These are phyloP conservation scores for Phoenix roebelenii DNA, from an alignment of 176 grass and related monocot species.

Conservation along the genomic window DNA sequence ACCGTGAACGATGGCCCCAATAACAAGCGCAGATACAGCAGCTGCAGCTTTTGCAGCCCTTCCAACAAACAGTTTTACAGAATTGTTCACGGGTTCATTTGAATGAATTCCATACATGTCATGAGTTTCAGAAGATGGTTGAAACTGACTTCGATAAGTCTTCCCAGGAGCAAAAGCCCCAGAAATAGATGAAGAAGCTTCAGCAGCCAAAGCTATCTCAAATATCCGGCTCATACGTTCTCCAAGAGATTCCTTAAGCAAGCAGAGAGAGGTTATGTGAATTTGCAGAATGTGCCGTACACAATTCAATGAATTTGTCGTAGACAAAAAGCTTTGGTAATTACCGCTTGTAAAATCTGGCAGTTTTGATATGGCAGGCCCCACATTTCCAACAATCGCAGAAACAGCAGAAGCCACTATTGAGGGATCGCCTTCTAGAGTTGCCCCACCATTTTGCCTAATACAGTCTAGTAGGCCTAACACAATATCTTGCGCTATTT, in stretches of 20 bases:
- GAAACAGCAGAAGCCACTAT: constrained; percentile 71
- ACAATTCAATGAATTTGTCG: constrained; percentile 47
- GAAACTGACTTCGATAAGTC: constrained; percentile 82
- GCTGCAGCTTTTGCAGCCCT: constrained; percentile 66
- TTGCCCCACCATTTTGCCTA: constrained; percentile 56
- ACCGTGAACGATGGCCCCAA: constrained; percentile 81
- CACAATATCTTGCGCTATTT: constrained; percentile 85
- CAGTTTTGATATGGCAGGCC: constrained; percentile 60
- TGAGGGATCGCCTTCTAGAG: constrained; percentile 67
- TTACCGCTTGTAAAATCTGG: constrained; percentile 64
- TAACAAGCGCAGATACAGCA: constrained; percentile 81
- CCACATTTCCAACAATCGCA: constrained; percentile 74
- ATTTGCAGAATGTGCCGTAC: constrained; percentile 58
- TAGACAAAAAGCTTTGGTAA: constrained; percentile 46
- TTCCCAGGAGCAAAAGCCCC: constrained; percentile 58
- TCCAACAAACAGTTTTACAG: constrained; percentile 55
- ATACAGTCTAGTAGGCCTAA: constrained; percentile 62
- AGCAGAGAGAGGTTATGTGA: constrained; percentile 77
- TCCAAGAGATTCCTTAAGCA: constrained; percentile 91
- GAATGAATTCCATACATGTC: constrained; percentile 72
- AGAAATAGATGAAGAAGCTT: constrained; percentile 70
- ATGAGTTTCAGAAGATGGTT: constrained; percentile 71
- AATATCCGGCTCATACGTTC: constrained; percentile 62
- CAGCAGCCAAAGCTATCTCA: constrained; percentile 76
- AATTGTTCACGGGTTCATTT: constrained; percentile 49